phyloP scores from a whole-genome alignment of 805 yeast genomes.

The Wickerhamomyces kurtzmanii region DNA sequence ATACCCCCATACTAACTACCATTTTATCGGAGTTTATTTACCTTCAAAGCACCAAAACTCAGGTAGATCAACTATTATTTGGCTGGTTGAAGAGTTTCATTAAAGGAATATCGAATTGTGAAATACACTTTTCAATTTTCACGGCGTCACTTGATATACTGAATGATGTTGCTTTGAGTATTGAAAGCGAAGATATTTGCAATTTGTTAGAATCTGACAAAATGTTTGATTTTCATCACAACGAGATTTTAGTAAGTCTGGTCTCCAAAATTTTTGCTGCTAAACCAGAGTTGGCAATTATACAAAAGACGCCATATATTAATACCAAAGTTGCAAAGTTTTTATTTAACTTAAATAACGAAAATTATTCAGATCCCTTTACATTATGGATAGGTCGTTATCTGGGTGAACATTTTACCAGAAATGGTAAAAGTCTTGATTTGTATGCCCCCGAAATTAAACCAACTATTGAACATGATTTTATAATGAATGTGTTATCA shows the following conservation, averaged over 20 bases:
- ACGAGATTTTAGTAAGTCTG: no score
- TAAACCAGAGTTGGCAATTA: no score
- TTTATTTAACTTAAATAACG: neutral
- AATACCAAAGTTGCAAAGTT: neutral
- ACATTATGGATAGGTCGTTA: constrained; percentile 1
- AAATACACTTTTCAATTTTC: no score
- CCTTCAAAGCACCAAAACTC: constrained; percentile 1
- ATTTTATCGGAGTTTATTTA: constrained; percentile 9
- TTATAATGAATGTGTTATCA: constrained; percentile 11
- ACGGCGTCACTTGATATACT: no score
- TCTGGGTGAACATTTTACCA: constrained; percentile 1
- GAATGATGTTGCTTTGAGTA: no score
- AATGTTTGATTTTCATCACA: no score
- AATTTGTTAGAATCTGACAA: no score
- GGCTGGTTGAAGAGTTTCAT: neutral
- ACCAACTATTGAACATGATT: constrained; percentile 4
- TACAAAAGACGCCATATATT: no score
- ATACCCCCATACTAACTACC: constrained; percentile 11
- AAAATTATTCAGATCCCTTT: neutral
- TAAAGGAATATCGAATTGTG: neutral
- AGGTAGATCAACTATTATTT: no score
- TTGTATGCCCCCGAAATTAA: constrained; percentile 3
- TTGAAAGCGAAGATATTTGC: no score
- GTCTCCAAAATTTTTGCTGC: no score
- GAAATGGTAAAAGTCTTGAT: neutral